Evolutionary conservation across 192 early-diverging fungal species (phyloP), one percentile per base, ranked within the genome.

Genomic region (Coemansia sp.): DNA sequence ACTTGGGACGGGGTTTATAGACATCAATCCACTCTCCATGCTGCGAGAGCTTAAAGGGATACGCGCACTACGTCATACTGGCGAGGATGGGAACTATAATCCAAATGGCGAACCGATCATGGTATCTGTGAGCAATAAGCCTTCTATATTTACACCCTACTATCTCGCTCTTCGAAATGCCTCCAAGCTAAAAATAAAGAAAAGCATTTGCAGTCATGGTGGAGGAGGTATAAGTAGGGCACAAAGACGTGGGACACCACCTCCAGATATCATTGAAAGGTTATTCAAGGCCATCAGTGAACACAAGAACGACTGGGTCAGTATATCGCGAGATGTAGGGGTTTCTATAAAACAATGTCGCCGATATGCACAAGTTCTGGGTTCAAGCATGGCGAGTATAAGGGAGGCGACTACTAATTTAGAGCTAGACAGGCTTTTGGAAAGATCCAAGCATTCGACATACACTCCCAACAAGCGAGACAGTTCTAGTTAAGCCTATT

Each of bases 261-360:
- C 26, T 16, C 38, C 57, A 39, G 59, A 74, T 39, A 48, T 32
- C 0, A 68, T 71, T 3, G 72, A 82, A 9, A 71, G 74, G 63
- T 63, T 82, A 52, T 39, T 82, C 4, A 61, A 71, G 8, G 80
- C 80, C 6, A 50, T 82, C 5, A 38, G 44, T n/a, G 42, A 38
- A 19, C 50, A 77, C 47, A 53, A 44, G 26, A 74, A 71, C 62
- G 80, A 82, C 72, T 82, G 80, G 80, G 48, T 77, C 12, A 53
- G 57, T 54, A 67, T 82, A 63, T 77, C 80, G n/a, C 67, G 69
- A 58, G 59, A 70, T 32, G 59, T 77, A 15, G 72, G 71, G 9
- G 52, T 74, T 26, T 59, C 71, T 11, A 71, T 64, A 21, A 16
- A 6, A 6, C 26, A 26, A n/a, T 81, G 78, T 39, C 43, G 73